Evolutionary conservation across 2,329 filamentous ascomycete species (phyloP).

Genomic region (Aureobasidium sp.): DNA sequence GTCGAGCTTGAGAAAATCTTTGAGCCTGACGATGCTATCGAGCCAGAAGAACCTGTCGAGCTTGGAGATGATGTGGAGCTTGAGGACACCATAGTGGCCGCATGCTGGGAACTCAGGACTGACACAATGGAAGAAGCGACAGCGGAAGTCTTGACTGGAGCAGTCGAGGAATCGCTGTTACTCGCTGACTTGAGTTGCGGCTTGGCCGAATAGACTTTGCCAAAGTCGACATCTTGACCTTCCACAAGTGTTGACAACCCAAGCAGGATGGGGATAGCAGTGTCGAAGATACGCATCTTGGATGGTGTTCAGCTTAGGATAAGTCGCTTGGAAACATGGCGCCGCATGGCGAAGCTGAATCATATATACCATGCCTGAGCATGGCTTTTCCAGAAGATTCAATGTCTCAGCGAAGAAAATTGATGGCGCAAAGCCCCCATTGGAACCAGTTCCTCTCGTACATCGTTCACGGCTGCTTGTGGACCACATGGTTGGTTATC

Average conservation of each 20-base stretch:
- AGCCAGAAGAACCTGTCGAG: no score
- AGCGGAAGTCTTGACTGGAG: conserved; percentile 4
- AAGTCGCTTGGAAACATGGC: background rate
- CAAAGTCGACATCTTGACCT: conserved; percentile 18
- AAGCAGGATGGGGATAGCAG: conserved; percentile 15
- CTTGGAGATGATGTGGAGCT: background rate
- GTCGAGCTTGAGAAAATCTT: no score
- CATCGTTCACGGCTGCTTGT: background rate
- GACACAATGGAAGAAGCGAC: conserved; percentile 21
- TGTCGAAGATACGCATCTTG: conserved; percentile 18
- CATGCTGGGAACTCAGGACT: conserved; percentile 16
- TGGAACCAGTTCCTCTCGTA: background rate
- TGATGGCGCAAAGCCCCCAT: conserved; percentile 8
- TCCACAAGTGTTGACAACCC: conserved; percentile 18
- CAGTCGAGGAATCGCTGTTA: background rate
- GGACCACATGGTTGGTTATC: background rate
- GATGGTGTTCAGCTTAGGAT: background rate
- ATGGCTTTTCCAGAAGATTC: background rate
- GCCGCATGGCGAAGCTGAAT: background rate
- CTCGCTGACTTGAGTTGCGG: conserved; percentile 17
- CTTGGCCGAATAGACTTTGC: conserved; percentile 20
- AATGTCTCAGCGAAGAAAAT: conserved; percentile 7
- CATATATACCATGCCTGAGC: conserved; percentile 1
- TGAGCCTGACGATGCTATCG: no score
- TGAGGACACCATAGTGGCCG: conserved; percentile 19